Base-by-base conservation (phyloP, 2,329 filamentous ascomycete species). In the Sporothrix humicola region DNA sequence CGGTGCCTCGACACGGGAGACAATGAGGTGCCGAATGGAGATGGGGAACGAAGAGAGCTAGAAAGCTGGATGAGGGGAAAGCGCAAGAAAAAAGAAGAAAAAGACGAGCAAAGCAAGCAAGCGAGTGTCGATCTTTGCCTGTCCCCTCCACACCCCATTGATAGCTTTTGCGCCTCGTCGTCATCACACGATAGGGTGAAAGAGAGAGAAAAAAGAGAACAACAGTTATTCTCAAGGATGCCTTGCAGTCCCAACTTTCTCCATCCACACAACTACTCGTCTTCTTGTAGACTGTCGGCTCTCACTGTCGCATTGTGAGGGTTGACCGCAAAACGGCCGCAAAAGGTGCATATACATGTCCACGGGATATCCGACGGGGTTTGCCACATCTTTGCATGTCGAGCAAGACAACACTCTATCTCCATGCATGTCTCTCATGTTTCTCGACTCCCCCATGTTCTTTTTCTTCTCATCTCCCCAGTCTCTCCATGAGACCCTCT, bases 111-210 rank as follows among this genome's bases (percentile, higher is more conserved):
- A 61, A 61, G 17, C 12, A 26, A 13, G 23, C 31, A 37, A 61
- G 37, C 13, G 56, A 61, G 17, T 66, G 42, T 26, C 61, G 42
- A 66, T 46, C 61, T 20, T 48, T 58, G 12, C 56, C 56, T 17
- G 5, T 48, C 42, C 10, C 26, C 12, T 12, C 10, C 20, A 56
- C 12, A n/a, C 52, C n/a, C n/a, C 23, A n/a, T 54, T 54, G 52
- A 54, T 54, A 54, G 52, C 52, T 20, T 54, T 54, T 13, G 23
- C 23, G 10, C 23, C 5, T 58, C 56, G 31, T 58, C 56, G 56
- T 58, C 56, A 58, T 58, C 54, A 58, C 54, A 58, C 54, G 20
- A 58, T 26, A 26, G 23, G 23, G 23, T 26, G 23, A 26, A 26
- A 26, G 3, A 26, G 23, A 26, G 23, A 26, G 23, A 26, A 26